Base-by-base conservation (phyloP, 140 eudicot species). In the Stevia rebaudiana region DNA sequence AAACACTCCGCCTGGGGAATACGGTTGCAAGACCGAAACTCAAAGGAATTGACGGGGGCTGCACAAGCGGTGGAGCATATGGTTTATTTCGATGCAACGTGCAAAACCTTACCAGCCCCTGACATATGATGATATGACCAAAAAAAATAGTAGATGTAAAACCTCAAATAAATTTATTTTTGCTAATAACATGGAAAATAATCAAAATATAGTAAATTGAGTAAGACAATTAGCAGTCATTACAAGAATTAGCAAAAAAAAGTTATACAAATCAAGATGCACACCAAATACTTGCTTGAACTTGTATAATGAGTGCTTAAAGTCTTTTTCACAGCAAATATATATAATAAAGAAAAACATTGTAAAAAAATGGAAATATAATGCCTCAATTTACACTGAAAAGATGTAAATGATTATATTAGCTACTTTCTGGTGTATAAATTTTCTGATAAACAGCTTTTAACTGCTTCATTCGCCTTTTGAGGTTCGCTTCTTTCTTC, bases 381-480 rank as follows among this genome's bases (percentile, higher is more conserved):
- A 44, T 65, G 16, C 43, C 74, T 46, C 54, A 37, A 74, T 66
- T 65, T 74, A 74, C 62, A 51, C 70, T 28, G 36, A 61, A 61
- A 51, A 61, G 23, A 58, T 6, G 4, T 2, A 59, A 70, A 21
- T 3, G 43, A 25, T 54, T 36, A 19, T 11, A 53, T 15, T 35
- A 35, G 52, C 15, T 54, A 64, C 60, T 55, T 42, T 18, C 41
- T 42, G 24, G 28, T 36, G 30, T 57, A 46, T 35, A 11, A 35
- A 67, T 35, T 69, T 31, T 75, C 81, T 6, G 81, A 86, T 67
- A 63, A 59, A 42, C 69, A 86, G 47, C 65, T 86, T 49, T 79
- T 80, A 41, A 86, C 74, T 2, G 95, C 94, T 73, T 90, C 97
- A 31, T 62, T 86, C 19, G 97, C 86, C 72, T 86, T 83, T 59